Base-by-base conservation (phyloP, 1,284 basidiomycete species). In the Austropuccinia psidii region DNA sequence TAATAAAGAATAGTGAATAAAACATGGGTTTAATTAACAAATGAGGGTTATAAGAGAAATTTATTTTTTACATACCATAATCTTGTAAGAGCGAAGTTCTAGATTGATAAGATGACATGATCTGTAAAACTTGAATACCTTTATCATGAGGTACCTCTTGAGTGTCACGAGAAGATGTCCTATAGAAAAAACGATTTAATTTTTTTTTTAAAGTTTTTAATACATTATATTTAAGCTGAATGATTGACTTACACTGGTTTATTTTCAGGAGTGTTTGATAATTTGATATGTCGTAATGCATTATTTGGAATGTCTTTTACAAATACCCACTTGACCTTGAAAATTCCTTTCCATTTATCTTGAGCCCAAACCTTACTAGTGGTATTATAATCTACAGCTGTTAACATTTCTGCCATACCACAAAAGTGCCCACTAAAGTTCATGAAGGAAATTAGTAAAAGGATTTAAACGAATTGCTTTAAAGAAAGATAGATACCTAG, bases 341-440 rank as follows among this genome's bases (percentile, higher is more conserved):
- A 94, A 66, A 94, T 91, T 27, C 93, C 93, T 82, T 97, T 96
- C 93, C 93, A 97, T 81, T 97, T 97, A 82, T 96, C 92, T 45
- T 93, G 93, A 0, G 93, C 92, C 93, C 93, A 97, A 9, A 97
- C 93, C 1, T 89, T 95, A 75, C 89, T 91, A 80, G 88, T 91
- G 66, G 88, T 85, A 8, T 89, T 89, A 80, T 91, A 90, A 79
- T 91, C 90, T 31, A 91, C 90, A 60, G 90, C 88, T 9, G 91
- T 93, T 78, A 92, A 81, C 93, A 96, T 96, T 82, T 95, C 91
- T 0, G 93, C 93, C 85, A 97, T 92, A 45, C 93, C 93, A 78
- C 93, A 96, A 82, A 97, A 97, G 80, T 96, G 93, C 0, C 93
- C 91, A 77, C 90, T 92, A 60, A 19, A 7, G 7, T 33, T 54